Conservation (phyloP, 176 grass and related monocot species). For the Phragmites australis region DNA sequence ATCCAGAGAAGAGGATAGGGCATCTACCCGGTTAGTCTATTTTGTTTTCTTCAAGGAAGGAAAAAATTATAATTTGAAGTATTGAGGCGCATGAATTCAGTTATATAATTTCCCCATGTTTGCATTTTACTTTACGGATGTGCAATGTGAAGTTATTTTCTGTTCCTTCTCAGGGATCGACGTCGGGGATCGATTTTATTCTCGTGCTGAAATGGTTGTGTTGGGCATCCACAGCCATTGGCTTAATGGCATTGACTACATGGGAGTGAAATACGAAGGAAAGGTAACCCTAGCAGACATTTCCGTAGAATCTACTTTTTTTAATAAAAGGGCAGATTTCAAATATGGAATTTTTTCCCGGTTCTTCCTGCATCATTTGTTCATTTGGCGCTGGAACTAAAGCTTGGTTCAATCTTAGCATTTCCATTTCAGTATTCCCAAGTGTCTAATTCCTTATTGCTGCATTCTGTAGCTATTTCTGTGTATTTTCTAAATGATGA, state of each 20-base stretch:
- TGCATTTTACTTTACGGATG: neutral
- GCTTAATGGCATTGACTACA: conserved; percentile 94
- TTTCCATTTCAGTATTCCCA: neutral
- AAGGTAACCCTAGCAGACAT: conserved; percentile 45
- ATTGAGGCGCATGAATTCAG: conserved; percentile 4
- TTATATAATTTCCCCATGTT: neutral
- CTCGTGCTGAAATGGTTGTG: conserved; percentile 88
- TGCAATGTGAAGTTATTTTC: neutral
- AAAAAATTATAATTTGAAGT: neutral
- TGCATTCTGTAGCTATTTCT: neutral
- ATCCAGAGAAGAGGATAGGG: conserved; percentile 61
- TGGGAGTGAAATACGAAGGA: conserved; percentile 65
- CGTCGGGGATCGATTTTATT: conserved; percentile 79
- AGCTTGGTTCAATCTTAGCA: neutral
- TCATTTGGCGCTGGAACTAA: neutral
- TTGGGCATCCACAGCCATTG: conserved; percentile 92
- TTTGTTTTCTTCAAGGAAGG: neutral
- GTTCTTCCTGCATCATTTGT: too few species aligned
- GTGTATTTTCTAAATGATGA: neutral
- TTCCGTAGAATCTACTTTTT: neutral
- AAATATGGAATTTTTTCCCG: too few species aligned
- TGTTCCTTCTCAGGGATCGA: conserved; percentile 53
- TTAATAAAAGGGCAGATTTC: neutral
- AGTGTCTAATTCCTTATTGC: neutral
- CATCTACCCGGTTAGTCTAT: conserved; percentile 45